A percentile compares a stretch with the other conserved stretches of the same genome.
Evolutionary conservation across 2,329 filamentous ascomycete species (phyloP).

Genomic region (Lecanosticta acicola): DNA sequence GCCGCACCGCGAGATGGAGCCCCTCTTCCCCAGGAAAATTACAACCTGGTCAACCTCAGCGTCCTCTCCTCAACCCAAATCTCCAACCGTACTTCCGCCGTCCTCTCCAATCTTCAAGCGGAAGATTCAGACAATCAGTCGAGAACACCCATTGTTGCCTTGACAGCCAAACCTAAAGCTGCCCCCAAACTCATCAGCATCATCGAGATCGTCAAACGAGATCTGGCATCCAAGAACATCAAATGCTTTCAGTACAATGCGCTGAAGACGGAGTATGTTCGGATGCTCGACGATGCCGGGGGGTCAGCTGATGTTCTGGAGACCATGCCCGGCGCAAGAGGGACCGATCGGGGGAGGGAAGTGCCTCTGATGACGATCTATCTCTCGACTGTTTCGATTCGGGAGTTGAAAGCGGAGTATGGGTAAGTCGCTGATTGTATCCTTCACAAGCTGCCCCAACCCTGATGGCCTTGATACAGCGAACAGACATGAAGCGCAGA

Average conservation of each 20-base stretch:
- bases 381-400: slow-evolving; percentile 50
- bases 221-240: slow-evolving; percentile 41
- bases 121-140: slow-evolving; percentile 2
- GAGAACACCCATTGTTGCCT: slow-evolving; percentile 35
- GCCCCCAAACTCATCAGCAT: slow-evolving; percentile 64
- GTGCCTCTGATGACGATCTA: slow-evolving; percentile 57
- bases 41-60: slow-evolving; percentile 23
- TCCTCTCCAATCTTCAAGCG: slow-evolving; percentile 21
- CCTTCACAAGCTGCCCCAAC: too few species aligned
- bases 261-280: slow-evolving; percentile 21
- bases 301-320: slow-evolving; percentile 28
- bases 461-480: too few species aligned
- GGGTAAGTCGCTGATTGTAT: slow-evolving; percentile 37
- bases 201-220: slow-evolving; percentile 52
- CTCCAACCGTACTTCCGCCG: slow-evolving; percentile 25
- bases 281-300: slow-evolving; percentile 10
- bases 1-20: slow-evolving; percentile 9
- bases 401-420: slow-evolving; percentile 49
- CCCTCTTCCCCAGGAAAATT: slow-evolving; percentile 14
- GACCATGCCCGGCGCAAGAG: slow-evolving; percentile 35
- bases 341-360: slow-evolving; percentile 45
- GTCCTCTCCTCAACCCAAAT: slow-evolving; percentile 29
- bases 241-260: slow-evolving; percentile 39
- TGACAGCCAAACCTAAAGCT: slow-evolving; percentile 36
- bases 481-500: too few species aligned